phyloP scores from a whole-genome alignment of 352 stramenopile species.

The Globisporangium carolinianum region DNA sequence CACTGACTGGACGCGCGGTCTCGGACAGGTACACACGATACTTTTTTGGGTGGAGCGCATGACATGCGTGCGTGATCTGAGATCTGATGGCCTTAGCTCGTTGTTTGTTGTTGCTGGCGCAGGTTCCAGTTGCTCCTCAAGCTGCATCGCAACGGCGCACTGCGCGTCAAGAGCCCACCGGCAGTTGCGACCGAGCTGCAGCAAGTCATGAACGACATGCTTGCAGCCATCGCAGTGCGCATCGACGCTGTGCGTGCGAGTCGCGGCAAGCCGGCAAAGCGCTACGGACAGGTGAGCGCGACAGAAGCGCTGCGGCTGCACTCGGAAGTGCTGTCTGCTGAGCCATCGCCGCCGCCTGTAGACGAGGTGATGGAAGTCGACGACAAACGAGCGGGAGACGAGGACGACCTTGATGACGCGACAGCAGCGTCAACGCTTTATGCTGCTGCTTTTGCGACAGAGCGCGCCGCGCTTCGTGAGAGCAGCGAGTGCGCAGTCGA shows the following conservation, averaged over 20 bases:
- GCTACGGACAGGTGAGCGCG: background rate
- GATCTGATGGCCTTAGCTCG: too few relatives aligned
- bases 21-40: constrained; percentile 24
- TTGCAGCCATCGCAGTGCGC: constrained; percentile 17
- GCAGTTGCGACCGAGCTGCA: constrained; percentile 16
- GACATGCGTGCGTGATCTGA: too few relatives aligned
- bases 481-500: background rate
- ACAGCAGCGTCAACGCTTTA: background rate
- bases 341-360: background rate
- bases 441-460: background rate
- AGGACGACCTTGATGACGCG: background rate
- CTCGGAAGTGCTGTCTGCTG: background rate
- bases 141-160: constrained; percentile 23
- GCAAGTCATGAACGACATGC: constrained; percentile 22
- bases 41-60: background rate
- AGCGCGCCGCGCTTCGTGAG: constrained; percentile 1
- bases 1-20: constrained; percentile 28
- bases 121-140: constrained; percentile 36
- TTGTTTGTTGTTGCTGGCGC: background rate
- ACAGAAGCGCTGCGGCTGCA: constrained; percentile 7
- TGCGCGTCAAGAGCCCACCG: constrained; percentile 25
- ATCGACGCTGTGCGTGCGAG: constrained; percentile 11
- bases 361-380: constrained; percentile 1
- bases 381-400: background rate
- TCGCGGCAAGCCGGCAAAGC: constrained; percentile 7